Evolutionary conservation across 1,284 basidiomycete species (phyloP).

Genomic region (Moniliophthora roreri): DNA sequence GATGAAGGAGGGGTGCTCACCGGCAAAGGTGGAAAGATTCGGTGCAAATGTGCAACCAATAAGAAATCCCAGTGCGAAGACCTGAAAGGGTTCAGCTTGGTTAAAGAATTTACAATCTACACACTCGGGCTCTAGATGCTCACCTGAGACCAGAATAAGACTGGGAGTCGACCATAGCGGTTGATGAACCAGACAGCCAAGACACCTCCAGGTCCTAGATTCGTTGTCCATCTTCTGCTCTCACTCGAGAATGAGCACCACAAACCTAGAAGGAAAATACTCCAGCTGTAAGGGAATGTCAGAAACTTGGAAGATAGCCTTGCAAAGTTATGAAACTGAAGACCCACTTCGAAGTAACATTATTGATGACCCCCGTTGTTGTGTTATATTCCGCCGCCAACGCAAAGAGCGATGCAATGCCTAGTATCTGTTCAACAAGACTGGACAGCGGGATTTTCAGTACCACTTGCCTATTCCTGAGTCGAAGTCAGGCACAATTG

Average conservation of each 20-base stretch:
- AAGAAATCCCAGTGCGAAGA: constrained; percentile 49
- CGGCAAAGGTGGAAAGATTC: constrained; percentile 50
- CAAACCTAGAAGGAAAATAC: constrained; percentile 54
- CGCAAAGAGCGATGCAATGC: constrained; percentile 55
- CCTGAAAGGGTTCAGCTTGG: constrained; percentile 22
- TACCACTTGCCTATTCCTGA: constrained; percentile 42
- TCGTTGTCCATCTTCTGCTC: too few species aligned
- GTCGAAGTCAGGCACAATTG: constrained; percentile 52
- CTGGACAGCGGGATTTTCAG: background rate
- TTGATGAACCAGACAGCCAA: constrained; percentile 57
- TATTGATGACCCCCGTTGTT: constrained; percentile 54
- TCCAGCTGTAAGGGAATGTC: constrained; percentile 40
- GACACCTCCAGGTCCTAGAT: constrained; percentile 58
- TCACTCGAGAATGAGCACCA: constrained; percentile 1
- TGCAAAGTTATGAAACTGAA: too few species aligned
- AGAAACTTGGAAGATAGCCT: background rate
- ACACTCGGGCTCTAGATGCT: background rate
- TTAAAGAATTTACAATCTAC: constrained; percentile 7
- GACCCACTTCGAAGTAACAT: constrained; percentile 49
- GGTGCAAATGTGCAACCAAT: constrained; percentile 56
- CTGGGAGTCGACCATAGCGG: constrained; percentile 17
- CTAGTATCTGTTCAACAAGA: constrained; percentile 22
- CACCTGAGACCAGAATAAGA: constrained; percentile 20
- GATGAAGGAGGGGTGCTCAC: constrained; percentile 21
- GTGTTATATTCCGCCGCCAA: constrained; percentile 53